A percentile compares a stretch with the other conserved stretches of the same genome.
These are phyloP conservation scores for Peronospora destructor DNA, from an alignment of 352 stramenopile genomes.

Conservation along the genomic window DNA sequence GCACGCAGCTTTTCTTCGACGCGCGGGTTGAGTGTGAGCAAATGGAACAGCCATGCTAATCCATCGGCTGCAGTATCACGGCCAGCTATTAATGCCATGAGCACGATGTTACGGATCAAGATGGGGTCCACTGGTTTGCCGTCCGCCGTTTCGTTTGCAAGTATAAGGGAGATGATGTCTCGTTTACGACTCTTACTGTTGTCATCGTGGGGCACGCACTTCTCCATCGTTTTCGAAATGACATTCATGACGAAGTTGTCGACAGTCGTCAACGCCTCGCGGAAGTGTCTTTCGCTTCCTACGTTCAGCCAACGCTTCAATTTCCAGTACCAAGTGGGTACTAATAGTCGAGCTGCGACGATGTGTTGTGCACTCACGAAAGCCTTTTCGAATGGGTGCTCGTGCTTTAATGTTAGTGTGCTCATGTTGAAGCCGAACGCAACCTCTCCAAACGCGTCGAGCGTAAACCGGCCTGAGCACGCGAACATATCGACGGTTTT, in stretches of 20 bases:
- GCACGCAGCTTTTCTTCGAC: constrained; percentile 29
- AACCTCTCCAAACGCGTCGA: constrained; percentile 33
- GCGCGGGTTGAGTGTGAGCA: constrained; percentile 38
- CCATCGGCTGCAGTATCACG: constrained; percentile 49
- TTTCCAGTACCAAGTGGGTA: constrained; percentile 33
- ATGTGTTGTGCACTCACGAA: constrained; percentile 28
- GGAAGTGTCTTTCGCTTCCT: constrained; percentile 21
- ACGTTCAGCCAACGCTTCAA: constrained; percentile 32
- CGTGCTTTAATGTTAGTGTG: constrained; percentile 17
- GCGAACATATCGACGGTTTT: constrained; percentile 21
- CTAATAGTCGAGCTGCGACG: constrained; percentile 7
- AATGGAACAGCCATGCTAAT: constrained; percentile 31
- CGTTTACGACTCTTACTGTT: constrained; percentile 3
- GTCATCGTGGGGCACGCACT: neutral
- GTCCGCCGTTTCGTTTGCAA: constrained; percentile 23
- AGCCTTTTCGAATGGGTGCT: constrained; percentile 29
- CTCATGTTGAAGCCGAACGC: constrained; percentile 30
- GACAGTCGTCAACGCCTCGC: constrained; percentile 6
- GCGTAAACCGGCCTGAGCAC: constrained; percentile 24
- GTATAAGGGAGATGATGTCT: constrained; percentile 31
- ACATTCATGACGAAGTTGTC: constrained; percentile 26
- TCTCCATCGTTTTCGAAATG: constrained; percentile 28
- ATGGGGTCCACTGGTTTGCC: constrained; percentile 21
- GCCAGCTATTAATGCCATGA: constrained; percentile 59
- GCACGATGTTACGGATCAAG: constrained; percentile 52